These are phyloP conservation scores for Oryza coarctata DNA, from an alignment of 176 grass and related monocot genomes.

Conservation along the genomic window DNA sequence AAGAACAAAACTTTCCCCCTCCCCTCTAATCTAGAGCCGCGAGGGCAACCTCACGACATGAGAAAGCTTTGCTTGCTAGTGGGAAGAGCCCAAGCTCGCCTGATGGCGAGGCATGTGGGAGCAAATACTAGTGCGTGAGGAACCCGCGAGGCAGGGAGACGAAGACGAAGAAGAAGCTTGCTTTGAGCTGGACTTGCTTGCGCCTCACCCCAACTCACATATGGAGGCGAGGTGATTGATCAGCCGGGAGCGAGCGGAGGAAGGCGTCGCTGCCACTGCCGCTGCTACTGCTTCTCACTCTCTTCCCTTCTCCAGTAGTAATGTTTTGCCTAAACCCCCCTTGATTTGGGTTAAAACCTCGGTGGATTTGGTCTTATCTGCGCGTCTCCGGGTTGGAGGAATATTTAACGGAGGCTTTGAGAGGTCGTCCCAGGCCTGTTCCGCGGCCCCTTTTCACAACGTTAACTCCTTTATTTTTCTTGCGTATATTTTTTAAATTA, in stretches of 20 bases:
- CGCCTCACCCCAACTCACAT: conserved; percentile 50
- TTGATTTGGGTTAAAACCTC: conserved; percentile 37
- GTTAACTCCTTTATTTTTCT: too few species aligned
- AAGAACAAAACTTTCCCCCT: neutral
- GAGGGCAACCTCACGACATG: conserved; percentile 35
- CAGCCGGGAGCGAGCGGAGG: conserved; percentile 34
- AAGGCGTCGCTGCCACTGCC: neutral
- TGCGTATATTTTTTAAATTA: too few species aligned
- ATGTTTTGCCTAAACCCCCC: conserved; percentile 32
- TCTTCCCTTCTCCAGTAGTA: neutral
- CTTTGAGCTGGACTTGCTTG: conserved; percentile 51
- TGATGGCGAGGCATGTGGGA: conserved; percentile 56
- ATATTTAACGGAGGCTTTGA: conserved; percentile 24
- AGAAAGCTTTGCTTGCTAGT: neutral
- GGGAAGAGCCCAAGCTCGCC: neutral
- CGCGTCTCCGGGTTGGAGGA: conserved; percentile 23
- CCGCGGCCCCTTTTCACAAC: too few species aligned
- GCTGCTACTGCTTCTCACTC: neutral
- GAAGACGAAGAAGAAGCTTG: neutral
- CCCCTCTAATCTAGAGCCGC: neutral
- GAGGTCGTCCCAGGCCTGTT: too few species aligned
- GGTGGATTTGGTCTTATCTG: conserved; percentile 30
- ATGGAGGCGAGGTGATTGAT: conserved; percentile 34
- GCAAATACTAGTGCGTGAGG: conserved; percentile 34
- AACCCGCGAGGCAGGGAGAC: conserved; percentile 2